phyloP scores from a whole-genome alignment of 2,329 filamentous ascomycete species.

The Colletotrichum somersetense region DNA sequence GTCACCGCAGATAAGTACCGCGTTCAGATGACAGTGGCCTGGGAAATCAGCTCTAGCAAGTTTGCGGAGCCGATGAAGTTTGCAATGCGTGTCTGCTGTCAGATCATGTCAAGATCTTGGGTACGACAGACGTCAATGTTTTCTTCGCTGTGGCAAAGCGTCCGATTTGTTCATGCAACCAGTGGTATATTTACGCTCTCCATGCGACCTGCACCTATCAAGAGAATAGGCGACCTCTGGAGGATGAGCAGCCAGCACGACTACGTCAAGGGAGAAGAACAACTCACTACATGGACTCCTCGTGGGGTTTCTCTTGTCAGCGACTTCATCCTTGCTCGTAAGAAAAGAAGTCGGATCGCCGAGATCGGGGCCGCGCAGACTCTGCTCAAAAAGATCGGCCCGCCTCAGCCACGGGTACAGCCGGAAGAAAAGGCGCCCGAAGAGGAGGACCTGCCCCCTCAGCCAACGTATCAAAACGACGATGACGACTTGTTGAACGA shows the following conservation, averaged over 20 bases:
- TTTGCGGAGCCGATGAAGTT: constrained; percentile 92
- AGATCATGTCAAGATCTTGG: constrained; percentile 86
- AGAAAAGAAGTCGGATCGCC: constrained; percentile 78
- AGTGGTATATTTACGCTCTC: constrained; percentile 88
- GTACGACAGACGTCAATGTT: constrained; percentile 90
- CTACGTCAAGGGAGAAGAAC: constrained; percentile 96
- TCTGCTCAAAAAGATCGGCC: constrained; percentile 70
- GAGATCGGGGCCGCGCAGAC: constrained; percentile 84
- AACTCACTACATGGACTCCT: constrained; percentile 85
- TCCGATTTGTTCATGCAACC: constrained; percentile 87
- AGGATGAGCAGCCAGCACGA: constrained; percentile 94
- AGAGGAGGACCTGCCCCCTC: constrained; percentile 52
- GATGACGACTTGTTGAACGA: constrained; percentile 71
- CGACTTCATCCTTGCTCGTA: constrained; percentile 83
- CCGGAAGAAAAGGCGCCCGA: constrained; percentile 52
- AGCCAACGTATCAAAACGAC: constrained; percentile 59
- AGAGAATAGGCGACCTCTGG: constrained; percentile 93
- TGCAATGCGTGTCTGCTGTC: constrained; percentile 81
- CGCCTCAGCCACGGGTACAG: constrained; percentile 57
- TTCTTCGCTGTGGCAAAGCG: constrained; percentile 85
- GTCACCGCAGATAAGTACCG: constrained; percentile 93
- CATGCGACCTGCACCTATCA: constrained; percentile 89
- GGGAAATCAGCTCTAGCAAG: constrained; percentile 87
- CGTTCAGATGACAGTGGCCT: constrained; percentile 87
- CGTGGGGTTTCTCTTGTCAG: constrained; percentile 91